Percentiles rank a stretch among this genome's conserved stretches.
phyloP scores from a whole-genome alignment of 2,329 filamentous ascomycete genomes.

The Fusarium hostae region DNA sequence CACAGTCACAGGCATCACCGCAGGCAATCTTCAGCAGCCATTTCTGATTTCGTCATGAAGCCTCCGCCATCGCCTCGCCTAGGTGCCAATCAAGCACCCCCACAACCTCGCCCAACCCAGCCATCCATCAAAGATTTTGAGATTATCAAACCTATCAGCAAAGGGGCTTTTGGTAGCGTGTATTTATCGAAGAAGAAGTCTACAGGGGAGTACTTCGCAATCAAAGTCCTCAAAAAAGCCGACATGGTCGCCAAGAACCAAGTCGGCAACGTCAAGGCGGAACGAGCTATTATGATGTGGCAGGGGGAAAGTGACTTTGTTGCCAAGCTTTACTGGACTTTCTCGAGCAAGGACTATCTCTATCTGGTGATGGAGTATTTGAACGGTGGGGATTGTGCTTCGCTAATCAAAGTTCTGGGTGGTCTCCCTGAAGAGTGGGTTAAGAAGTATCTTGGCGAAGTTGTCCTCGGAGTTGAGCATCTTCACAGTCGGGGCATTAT shows the following conservation, averaged over 20 bases:
- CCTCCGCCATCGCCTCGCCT: slow-evolving; percentile 86
- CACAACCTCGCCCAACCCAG: slow-evolving; percentile 87
- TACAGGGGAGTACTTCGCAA: slow-evolving; percentile 97
- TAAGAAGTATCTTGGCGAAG: slow-evolving; percentile 96
- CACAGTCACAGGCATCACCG: slow-evolving; percentile 75
- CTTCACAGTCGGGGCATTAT: slow-evolving; percentile 94
- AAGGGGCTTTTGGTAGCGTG: slow-evolving; percentile 97
- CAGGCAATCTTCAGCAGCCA: slow-evolving; percentile 89
- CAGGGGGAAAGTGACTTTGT: slow-evolving; percentile 99
- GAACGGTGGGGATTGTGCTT: slow-evolving; percentile 96
- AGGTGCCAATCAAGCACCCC: slow-evolving; percentile 78
- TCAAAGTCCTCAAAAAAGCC: slow-evolving; percentile 99
- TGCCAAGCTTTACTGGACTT: slow-evolving; percentile 99
- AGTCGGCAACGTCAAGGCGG: slow-evolving; percentile 98
- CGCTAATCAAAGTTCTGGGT: slow-evolving; percentile 92
- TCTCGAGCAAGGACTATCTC: slow-evolving; percentile 98
- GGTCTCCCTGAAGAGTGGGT: slow-evolving; percentile 97
- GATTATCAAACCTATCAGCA: slow-evolving; percentile 99
- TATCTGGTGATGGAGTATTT: slow-evolving; percentile 99
- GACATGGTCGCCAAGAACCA: slow-evolving; percentile 99
- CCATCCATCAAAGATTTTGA: slow-evolving; percentile 99
- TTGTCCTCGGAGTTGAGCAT: slow-evolving; percentile 96
- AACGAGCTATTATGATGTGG: slow-evolving; percentile 99
- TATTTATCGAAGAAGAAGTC: slow-evolving; percentile 99
- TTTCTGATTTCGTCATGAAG: slow-evolving; percentile 74